A percentile compares a stretch with the other conserved stretches of the same genome.
These are phyloP conservation scores for Dictyostelium capitatum DNA, from an alignment of 78 protist species.

Conservation along the genomic window DNA sequence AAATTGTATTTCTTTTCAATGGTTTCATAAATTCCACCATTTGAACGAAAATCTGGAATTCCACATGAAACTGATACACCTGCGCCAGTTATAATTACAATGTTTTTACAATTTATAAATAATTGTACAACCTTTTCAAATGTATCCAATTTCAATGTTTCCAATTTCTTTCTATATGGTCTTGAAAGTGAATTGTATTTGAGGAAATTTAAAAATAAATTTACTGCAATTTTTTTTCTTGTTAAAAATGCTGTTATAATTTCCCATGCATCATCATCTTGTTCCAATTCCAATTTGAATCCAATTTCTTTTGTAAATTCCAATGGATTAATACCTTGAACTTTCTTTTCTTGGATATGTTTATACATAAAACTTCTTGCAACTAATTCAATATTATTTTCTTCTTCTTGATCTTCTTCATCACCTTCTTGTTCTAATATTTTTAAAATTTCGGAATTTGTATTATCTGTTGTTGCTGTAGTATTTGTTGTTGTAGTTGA, in stretches of 20 bases:
- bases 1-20: conserved; percentile 91
- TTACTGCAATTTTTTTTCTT: conserved; percentile 58
- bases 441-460: neutral
- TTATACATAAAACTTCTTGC: conserved; percentile 40
- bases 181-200: conserved; percentile 38
- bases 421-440: neutral
- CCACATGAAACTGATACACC: conserved; percentile 90
- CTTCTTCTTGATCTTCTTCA: conserved; percentile 5
- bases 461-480: neutral
- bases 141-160: neutral
- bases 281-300: conserved; percentile 56
- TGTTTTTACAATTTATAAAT: conserved; percentile 61
- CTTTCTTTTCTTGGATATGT: conserved; percentile 33
- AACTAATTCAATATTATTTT: conserved; percentile 16
- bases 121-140: conserved; percentile 62
- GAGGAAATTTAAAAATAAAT: conserved; percentile 53
- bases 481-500: neutral
- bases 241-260: conserved; percentile 63
- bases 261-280: conserved; percentile 65
- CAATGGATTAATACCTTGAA: conserved; percentile 25
- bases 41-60: conserved; percentile 94
- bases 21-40: conserved; percentile 90
- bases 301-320: conserved; percentile 70
- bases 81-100: conserved; percentile 79
- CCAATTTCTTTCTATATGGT: conserved; percentile 25